These are phyloP conservation scores for Phytophthora citricola DNA, from an alignment of 352 stramenopile species.

Conservation along the genomic window DNA sequence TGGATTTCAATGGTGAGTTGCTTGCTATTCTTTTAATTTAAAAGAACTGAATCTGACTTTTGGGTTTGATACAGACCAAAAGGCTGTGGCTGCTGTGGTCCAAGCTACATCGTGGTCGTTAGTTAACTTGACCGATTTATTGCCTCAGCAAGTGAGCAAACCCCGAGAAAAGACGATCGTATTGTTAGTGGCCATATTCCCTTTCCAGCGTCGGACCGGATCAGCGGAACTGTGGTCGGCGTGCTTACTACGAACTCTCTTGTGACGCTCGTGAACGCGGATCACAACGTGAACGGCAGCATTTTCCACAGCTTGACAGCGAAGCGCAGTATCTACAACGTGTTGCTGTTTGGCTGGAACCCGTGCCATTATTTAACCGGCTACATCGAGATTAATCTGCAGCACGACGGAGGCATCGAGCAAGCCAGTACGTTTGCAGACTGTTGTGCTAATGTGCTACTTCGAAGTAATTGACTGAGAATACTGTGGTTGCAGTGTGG, in stretches of 20 bases:
- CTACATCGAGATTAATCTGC: slow-evolving; percentile 56
- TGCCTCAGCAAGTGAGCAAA: slow-evolving; percentile 33
- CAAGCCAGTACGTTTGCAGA: slow-evolving; percentile 43
- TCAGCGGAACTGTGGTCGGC: slow-evolving; percentile 36
- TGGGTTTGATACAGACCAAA: slow-evolving; percentile 30
- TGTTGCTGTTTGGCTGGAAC: slow-evolving; percentile 47
- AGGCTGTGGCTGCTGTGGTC: slow-evolving; percentile 38
- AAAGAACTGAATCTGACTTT: neutral
- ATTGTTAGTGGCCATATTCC: slow-evolving; percentile 46
- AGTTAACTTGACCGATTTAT: slow-evolving; percentile 31
- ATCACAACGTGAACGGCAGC: slow-evolving; percentile 50
- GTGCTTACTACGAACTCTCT: slow-evolving; percentile 44
- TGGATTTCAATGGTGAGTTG: slow-evolving; percentile 38
- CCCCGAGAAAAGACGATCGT: slow-evolving; percentile 35
- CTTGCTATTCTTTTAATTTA: neutral
- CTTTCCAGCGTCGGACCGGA: slow-evolving; percentile 33
- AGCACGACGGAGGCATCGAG: slow-evolving; percentile 48
- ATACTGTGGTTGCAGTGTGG: slow-evolving; percentile 39
- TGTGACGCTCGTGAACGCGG: slow-evolving; percentile 46
- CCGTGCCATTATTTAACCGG: slow-evolving; percentile 52
- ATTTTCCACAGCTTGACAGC: slow-evolving; percentile 46
- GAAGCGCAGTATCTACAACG: slow-evolving; percentile 50
- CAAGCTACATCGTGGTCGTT: slow-evolving; percentile 41
- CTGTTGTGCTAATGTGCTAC: neutral
- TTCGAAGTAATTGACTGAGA: neutral